Conservation (phyloP, 2,329 filamentous ascomycete species). For the Claviceps sp. region DNA sequence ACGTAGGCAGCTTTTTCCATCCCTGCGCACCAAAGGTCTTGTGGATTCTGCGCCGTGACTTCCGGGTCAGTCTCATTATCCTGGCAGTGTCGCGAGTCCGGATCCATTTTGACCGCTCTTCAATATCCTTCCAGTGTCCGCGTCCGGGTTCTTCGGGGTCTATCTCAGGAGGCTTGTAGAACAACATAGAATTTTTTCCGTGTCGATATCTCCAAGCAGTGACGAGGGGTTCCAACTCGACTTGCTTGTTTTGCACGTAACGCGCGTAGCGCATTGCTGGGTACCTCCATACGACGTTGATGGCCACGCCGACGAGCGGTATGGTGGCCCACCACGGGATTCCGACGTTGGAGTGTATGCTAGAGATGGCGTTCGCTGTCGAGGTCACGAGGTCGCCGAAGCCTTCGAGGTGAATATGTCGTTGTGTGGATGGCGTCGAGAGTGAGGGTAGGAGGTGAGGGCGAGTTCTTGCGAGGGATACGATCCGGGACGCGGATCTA, state of each 20-base stretch:
- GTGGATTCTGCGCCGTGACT: constrained; percentile 20
- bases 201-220: constrained; percentile 20
- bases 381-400: constrained; percentile 22
- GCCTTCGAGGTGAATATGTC: constrained; percentile 21
- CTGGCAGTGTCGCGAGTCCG: constrained; percentile 10
- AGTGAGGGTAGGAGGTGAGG: not conserved
- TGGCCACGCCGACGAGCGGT: constrained; percentile 33
- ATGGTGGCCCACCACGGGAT: constrained; percentile 42
- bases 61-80: constrained; percentile 11
- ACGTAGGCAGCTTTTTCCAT: constrained; percentile 30
- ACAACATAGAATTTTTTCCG: not conserved
- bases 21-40: constrained; percentile 28
- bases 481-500: constrained; percentile 1
- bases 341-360: constrained; percentile 27
- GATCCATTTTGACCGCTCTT: constrained; percentile 10
- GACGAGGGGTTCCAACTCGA: constrained; percentile 16
- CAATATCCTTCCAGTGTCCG: not conserved
- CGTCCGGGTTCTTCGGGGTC: not conserved
- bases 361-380: constrained; percentile 29
- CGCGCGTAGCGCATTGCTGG: constrained; percentile 31
- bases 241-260: constrained; percentile 12
- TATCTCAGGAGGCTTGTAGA: not conserved
- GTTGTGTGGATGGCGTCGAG: constrained; percentile 1
- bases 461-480: not conserved
- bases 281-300: constrained; percentile 32